Conservation (phyloP, 139 green algal species). For the Chlamydomonas sp. region DNA sequence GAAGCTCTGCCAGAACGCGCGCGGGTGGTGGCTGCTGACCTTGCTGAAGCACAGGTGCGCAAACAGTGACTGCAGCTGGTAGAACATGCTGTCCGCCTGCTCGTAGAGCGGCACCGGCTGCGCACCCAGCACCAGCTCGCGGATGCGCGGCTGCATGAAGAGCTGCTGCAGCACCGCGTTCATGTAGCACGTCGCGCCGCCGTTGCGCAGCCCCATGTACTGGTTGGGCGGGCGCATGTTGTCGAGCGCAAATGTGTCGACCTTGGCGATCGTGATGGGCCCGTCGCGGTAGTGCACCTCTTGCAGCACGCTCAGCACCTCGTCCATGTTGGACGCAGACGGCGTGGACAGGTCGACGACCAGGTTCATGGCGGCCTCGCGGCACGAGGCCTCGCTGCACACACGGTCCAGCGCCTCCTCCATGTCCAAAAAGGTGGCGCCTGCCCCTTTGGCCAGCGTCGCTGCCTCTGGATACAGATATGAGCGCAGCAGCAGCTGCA, state of each 20-base stretch:
- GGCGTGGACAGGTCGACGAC: conserved; percentile 32
- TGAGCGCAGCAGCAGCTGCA: too few relatives aligned
- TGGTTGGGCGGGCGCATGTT: conserved; percentile 9
- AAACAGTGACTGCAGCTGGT: conserved; percentile 74
- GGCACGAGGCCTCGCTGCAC: not conserved
- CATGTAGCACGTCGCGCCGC: conserved; percentile 94
- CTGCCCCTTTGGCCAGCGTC: too few relatives aligned
- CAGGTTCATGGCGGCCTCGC: conserved; percentile 35
- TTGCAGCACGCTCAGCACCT: conserved; percentile 9
- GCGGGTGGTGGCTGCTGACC: conserved; percentile 38
- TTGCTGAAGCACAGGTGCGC: conserved; percentile 49
- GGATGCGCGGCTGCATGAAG: conserved; percentile 85
- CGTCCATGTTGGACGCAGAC: conserved; percentile 24
- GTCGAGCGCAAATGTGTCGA: too few relatives aligned
- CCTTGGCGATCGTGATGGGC: not conserved
- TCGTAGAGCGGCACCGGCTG: conserved; percentile 34
- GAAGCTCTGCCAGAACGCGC: conserved; percentile 72
- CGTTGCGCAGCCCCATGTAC: conserved; percentile 66
- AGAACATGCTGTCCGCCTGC: conserved; percentile 51
- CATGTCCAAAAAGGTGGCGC: conserved; percentile 9
- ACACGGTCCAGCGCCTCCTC: conserved; percentile 6
- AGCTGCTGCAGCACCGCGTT: conserved; percentile 90
- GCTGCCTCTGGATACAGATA: too few relatives aligned
- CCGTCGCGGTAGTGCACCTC: conserved; percentile 20
- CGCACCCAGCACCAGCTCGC: conserved; percentile 55